A percentile compares a stretch with the other conserved stretches of the same genome.
These are phyloP conservation scores for Gossypium australe DNA, from an alignment of 345 rosid genomes.

Conservation along the genomic window DNA sequence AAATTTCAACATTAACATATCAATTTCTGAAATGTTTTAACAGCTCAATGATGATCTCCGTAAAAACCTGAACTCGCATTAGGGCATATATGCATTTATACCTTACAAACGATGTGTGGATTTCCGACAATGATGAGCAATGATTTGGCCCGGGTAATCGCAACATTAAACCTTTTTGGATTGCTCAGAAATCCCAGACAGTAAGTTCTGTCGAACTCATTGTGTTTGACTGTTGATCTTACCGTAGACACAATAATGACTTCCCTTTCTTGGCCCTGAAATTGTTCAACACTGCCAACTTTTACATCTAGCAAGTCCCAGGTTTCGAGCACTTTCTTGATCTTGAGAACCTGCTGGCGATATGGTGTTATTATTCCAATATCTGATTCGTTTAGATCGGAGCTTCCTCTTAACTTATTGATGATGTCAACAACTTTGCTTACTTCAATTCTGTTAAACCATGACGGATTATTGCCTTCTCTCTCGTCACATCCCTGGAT, in stretches of 20 bases:
- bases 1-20: neutral
- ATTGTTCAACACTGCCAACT: conserved; percentile 71
- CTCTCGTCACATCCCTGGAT: conserved; percentile 69
- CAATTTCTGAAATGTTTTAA: neutral
- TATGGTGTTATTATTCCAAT: conserved; percentile 66
- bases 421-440: conserved; percentile 57
- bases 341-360: conserved; percentile 54
- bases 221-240: conserved; percentile 50
- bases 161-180: conserved; percentile 57
- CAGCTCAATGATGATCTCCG: neutral
- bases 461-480: conserved; percentile 62
- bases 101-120: conserved; percentile 52
- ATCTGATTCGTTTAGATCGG: conserved; percentile 30
- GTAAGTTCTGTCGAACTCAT: conserved; percentile 36
- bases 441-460: conserved; percentile 64
- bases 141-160: conserved; percentile 47
- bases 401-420: conserved; percentile 26
- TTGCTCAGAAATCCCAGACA: conserved; percentile 52
- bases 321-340: conserved; percentile 42
- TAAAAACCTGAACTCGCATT: neutral
- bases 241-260: conserved; percentile 60
- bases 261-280: conserved; percentile 62
- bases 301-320: conserved; percentile 39
- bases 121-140: conserved; percentile 49
- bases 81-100: conserved; percentile 5